Evolutionary conservation across 441 rosid species (phyloP).

Genomic region (Breynia disticha): DNA sequence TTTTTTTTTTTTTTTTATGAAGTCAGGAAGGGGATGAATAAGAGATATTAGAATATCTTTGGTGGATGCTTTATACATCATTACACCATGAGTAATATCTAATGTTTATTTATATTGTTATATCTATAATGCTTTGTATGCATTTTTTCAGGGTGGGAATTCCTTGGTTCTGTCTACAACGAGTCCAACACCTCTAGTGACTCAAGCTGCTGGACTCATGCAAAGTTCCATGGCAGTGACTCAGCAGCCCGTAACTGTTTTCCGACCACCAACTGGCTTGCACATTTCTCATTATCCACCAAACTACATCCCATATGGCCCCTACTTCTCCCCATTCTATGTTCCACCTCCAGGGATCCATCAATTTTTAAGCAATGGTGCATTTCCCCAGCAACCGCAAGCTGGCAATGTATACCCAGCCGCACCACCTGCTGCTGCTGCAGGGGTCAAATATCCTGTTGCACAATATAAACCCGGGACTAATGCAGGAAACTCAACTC

Average conservation of each 20-base stretch:
- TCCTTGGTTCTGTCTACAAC: slow-evolving; percentile 55
- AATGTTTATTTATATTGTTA: background rate
- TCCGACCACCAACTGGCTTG: slow-evolving; percentile 74
- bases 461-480: slow-evolving; percentile 78
- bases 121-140: slow-evolving; percentile 18
- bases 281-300: slow-evolving; percentile 83
- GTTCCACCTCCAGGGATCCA: slow-evolving; percentile 69
- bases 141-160: slow-evolving; percentile 61
- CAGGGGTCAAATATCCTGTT: slow-evolving; percentile 69
- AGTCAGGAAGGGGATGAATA: background rate
- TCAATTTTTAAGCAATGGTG: slow-evolving; percentile 68
- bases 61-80: background rate
- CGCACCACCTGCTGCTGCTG: slow-evolving; percentile 55
- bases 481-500: slow-evolving; percentile 55
- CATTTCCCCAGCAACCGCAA: slow-evolving; percentile 80
- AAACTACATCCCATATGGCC: slow-evolving; percentile 75
- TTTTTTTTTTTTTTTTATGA: background rate
- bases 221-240: slow-evolving; percentile 72
- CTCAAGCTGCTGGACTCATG: slow-evolving; percentile 74
- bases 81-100: background rate
- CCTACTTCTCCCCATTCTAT: slow-evolving; percentile 63
- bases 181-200: slow-evolving; percentile 60
- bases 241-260: slow-evolving; percentile 77
- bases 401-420: slow-evolving; percentile 62
- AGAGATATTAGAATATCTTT: background rate